phyloP scores from a whole-genome alignment of 495 filamentous ascomycete species.

The Tetracladium marchalianum region DNA sequence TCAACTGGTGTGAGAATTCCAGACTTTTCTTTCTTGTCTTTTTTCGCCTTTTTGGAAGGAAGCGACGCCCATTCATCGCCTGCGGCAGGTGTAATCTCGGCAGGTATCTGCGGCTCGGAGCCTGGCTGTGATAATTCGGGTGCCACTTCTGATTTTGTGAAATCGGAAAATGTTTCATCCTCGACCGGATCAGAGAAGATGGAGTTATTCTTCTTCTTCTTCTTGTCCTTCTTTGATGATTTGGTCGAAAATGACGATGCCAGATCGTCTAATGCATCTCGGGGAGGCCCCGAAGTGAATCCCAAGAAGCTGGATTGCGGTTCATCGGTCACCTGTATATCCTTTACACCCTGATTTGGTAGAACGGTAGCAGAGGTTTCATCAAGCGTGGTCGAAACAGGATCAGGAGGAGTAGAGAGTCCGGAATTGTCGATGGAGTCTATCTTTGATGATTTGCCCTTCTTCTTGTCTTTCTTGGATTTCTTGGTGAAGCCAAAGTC shows the following conservation, averaged over 20 bases:
- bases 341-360: too few species aligned
- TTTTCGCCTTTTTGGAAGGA: slow-evolving; percentile 1
- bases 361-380: too few species aligned
- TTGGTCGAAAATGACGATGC: slow-evolving; percentile 6
- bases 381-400: background rate
- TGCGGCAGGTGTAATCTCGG: background rate
- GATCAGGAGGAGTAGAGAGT: slow-evolving; percentile 4
- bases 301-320: too few species aligned
- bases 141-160: too few species aligned
- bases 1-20: too few species aligned
- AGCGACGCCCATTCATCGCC: slow-evolving; percentile 1
- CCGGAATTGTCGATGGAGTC: slow-evolving; percentile 6
- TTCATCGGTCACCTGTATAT: too few species aligned
- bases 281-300: too few species aligned
- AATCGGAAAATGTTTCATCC: too few species aligned
- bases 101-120: too few species aligned
- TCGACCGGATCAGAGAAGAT: too few species aligned
- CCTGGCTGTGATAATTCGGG: too few species aligned
- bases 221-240: slow-evolving; percentile 26
- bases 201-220: slow-evolving; percentile 10
- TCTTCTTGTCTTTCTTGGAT: slow-evolving; percentile 18
- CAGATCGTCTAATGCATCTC: too few species aligned
- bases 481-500: slow-evolving; percentile 18
- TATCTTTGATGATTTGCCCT: background rate
- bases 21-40: background rate